Conservation (phyloP, 1,284 basidiomycete genomes). For the Microbotryomycetes sp. region DNA sequence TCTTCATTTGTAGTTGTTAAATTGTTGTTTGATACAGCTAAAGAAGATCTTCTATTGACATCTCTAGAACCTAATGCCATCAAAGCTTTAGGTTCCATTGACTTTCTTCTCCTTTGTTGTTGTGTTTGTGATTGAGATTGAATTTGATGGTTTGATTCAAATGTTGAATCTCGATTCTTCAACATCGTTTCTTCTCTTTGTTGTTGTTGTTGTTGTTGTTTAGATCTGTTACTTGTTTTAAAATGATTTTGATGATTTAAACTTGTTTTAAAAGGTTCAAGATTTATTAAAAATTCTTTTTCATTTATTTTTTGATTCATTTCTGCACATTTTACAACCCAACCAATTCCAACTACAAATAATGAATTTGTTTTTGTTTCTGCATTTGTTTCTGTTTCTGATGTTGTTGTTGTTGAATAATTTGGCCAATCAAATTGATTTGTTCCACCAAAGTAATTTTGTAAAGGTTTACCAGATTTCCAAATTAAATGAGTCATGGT, state of each 20-base stretch:
- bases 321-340: conserved; percentile 82
- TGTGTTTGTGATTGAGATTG: not conserved
- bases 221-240: not conserved
- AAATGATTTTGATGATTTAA: not conserved
- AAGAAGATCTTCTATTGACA: conserved; percentile 4
- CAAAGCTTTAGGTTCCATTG: conserved; percentile 32
- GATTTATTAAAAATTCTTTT: conserved; percentile 58
- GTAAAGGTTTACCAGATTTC: conserved; percentile 59
- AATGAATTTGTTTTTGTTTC: too few species aligned
- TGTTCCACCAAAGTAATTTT: not conserved
- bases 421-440: too few species aligned
- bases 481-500: conserved; percentile 81
- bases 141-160: too few species aligned
- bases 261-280: conserved; percentile 43
- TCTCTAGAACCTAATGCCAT: conserved; percentile 6
- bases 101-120: conserved; percentile 15
- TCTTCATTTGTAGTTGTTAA: not conserved
- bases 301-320: conserved; percentile 61
- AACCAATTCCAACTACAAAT: conserved; percentile 86
- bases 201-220: not conserved
- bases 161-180: conserved; percentile 1
- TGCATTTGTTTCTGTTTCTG: not conserved
- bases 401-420: not conserved
- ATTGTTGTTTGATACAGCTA: too few species aligned
- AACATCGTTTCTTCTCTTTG: not conserved